These are phyloP conservation scores for Extremus antarcticus DNA, from an alignment of 495 filamentous ascomycete species.

Conservation along the genomic window DNA sequence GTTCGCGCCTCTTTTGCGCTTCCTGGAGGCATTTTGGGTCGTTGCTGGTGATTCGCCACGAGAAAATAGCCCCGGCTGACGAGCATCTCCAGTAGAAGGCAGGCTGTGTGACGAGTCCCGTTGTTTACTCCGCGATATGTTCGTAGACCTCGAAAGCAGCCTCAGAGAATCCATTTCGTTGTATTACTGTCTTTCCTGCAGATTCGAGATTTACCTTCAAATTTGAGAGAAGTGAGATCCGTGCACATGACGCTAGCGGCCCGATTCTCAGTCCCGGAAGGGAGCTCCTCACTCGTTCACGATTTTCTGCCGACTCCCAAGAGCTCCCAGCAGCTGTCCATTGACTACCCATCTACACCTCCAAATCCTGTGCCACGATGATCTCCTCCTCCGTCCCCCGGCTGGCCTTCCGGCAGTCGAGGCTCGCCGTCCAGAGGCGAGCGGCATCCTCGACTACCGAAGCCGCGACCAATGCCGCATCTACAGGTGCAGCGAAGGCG, in stretches of 20 bases:
- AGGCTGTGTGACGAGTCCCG: constrained; percentile 25
- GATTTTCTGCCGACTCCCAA: not conserved
- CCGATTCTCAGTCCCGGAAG: no score
- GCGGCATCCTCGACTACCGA: constrained; percentile 46
- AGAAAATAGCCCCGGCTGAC: constrained; percentile 46
- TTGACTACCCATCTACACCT: not conserved
- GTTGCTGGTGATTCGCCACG: constrained; percentile 23
- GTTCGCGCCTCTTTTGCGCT: constrained; percentile 27
- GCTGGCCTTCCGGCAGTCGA: constrained; percentile 12
- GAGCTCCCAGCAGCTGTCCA: no score
- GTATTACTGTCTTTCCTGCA: no score
- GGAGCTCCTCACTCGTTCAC: no score
- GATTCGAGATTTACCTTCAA: no score
- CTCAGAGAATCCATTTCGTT: constrained; percentile 52
- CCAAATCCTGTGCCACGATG: constrained; percentile 5
- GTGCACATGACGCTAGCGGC: no score
- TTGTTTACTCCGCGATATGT: constrained; percentile 27
- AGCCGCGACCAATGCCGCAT: constrained; percentile 53
- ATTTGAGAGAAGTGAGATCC: not conserved
- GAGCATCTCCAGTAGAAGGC: constrained; percentile 43
- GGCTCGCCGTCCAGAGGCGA: constrained; percentile 12
- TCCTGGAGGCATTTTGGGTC: constrained; percentile 23
- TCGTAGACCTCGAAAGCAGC: constrained; percentile 55
- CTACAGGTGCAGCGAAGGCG: constrained; percentile 50
- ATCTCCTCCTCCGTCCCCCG: constrained; percentile 8